These are phyloP conservation scores for Veloboletus limbatus DNA, from an alignment of 1,284 basidiomycete genomes.

Conservation along the genomic window DNA sequence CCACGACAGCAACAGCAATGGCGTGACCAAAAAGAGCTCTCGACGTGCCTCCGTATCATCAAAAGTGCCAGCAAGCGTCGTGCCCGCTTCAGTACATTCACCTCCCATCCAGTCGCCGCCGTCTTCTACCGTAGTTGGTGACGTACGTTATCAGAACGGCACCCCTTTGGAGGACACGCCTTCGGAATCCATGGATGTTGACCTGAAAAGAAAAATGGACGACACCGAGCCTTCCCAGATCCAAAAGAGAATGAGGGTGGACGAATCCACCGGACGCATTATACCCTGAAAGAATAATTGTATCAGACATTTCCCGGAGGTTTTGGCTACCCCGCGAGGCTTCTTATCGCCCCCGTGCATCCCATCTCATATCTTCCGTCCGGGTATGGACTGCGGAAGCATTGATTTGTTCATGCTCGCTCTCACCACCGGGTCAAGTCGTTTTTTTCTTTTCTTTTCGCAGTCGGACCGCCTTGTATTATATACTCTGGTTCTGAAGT, in stretches of 20 bases:
- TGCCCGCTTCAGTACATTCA: slow-evolving; percentile 46
- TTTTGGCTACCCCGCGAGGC: slow-evolving; percentile 22
- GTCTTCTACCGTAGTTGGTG: slow-evolving; percentile 36
- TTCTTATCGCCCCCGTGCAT: slow-evolving; percentile 23
- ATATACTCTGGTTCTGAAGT: slow-evolving; percentile 27
- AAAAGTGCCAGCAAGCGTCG: slow-evolving; percentile 38
- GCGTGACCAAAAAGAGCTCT: slow-evolving; percentile 44
- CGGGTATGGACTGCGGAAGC: slow-evolving; percentile 31
- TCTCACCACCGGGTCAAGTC: slow-evolving; percentile 31
- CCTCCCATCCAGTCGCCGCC: slow-evolving; percentile 50
- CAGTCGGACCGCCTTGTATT: slow-evolving; percentile 37
- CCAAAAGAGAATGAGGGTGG: slow-evolving; percentile 41
- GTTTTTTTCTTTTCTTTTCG: too few relatives aligned
- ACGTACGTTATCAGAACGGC: slow-evolving; percentile 33
- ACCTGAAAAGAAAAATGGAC: slow-evolving; percentile 39
- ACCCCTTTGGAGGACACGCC: slow-evolving; percentile 27
- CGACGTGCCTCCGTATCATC: slow-evolving; percentile 49
- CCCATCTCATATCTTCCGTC: slow-evolving; percentile 25
- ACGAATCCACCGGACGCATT: slow-evolving; percentile 26
- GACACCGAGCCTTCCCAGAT: slow-evolving; percentile 33
- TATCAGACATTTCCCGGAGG: slow-evolving; percentile 19
- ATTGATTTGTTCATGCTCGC: slow-evolving; percentile 27
- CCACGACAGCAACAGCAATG: slow-evolving; percentile 51
- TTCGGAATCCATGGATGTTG: slow-evolving; percentile 31
- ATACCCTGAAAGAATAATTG: slow-evolving; percentile 33